phyloP scores from a whole-genome alignment of 495 filamentous ascomycete genomes.

The Annulohypoxylon moriforme region DNA sequence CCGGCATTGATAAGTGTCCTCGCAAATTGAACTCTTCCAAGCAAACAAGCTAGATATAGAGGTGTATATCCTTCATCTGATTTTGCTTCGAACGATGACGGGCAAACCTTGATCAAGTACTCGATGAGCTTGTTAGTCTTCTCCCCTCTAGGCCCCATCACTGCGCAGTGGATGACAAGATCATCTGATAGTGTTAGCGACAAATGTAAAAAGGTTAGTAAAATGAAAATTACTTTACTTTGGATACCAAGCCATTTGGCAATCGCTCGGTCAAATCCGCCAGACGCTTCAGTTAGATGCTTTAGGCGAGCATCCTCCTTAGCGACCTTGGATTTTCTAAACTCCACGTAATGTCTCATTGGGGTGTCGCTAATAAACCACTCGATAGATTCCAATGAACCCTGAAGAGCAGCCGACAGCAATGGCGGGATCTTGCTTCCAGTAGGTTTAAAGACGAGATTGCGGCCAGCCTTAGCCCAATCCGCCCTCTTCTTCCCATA shows the following conservation, averaged over 20 bases:
- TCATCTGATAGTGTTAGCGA: conserved; percentile 60
- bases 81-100: conserved; percentile 68
- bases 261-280: conserved; percentile 70
- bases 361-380: conserved; percentile 78
- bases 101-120: conserved; percentile 68
- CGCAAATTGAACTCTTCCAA: conserved; percentile 64
- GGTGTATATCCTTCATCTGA: conserved; percentile 68
- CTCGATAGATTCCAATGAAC: conserved; percentile 70
- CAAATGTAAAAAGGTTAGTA: conserved; percentile 5
- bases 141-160: conserved; percentile 56
- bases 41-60: conserved; percentile 66
- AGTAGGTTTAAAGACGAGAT: conserved; percentile 39
- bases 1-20: conserved; percentile 70
- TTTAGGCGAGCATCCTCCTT: conserved; percentile 66
- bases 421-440: conserved; percentile 62
- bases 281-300: conserved; percentile 61
- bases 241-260: conserved; percentile 68
- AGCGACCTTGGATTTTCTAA: conserved; percentile 64
- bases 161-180: conserved; percentile 73
- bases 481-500: conserved; percentile 75
- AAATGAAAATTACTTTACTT: conserved; percentile 54
- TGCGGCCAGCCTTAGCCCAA: conserved; percentile 68
- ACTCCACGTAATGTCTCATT: conserved; percentile 69
- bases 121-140: conserved; percentile 65
- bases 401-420: conserved; percentile 65